A percentile compares a stretch with the other conserved stretches of the same genome.
These are phyloP conservation scores for Dothidotthia symphoricarpi DNA, from an alignment of 2,329 filamentous ascomycete genomes.

Conservation along the genomic window DNA sequence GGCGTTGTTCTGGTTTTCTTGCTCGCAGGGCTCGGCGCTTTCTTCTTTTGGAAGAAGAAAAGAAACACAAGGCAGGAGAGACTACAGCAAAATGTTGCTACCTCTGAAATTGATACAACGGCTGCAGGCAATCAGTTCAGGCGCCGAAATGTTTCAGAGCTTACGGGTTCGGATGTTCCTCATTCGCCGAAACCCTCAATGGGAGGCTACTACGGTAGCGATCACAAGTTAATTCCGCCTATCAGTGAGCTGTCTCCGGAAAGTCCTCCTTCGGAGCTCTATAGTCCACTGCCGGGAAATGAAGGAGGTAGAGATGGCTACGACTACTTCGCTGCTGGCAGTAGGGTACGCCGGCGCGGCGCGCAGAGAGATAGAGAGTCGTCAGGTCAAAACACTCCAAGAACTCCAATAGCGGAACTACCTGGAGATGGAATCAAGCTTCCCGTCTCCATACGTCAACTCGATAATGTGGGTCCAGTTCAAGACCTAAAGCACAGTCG, in stretches of 20 bases:
- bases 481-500: slow-evolving; percentile 20
- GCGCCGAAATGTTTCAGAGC: slow-evolving; percentile 33
- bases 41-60: slow-evolving; percentile 30
- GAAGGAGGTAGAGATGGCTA: slow-evolving; percentile 8
- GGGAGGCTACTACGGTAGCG: slow-evolving; percentile 25
- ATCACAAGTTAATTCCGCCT: slow-evolving; percentile 29
- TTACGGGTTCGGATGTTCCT: slow-evolving; percentile 32
- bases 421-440: slow-evolving; percentile 31
- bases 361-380: slow-evolving; percentile 26
- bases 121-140: slow-evolving; percentile 31
- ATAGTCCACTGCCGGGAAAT: slow-evolving; percentile 28
- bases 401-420: slow-evolving; percentile 30
- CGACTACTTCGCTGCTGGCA: slow-evolving; percentile 30
- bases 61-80: slow-evolving; percentile 10
- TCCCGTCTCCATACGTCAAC: slow-evolving; percentile 12
- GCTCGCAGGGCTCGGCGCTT: slow-evolving; percentile 21
- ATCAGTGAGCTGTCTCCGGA: slow-evolving; percentile 38
- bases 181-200: slow-evolving; percentile 26
- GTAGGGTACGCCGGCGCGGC: slow-evolving; percentile 17
- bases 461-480: slow-evolving; percentile 15
- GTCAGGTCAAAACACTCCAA: slow-evolving; percentile 27
- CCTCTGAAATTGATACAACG: slow-evolving; percentile 30
- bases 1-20: slow-evolving; percentile 31
- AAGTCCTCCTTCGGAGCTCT: slow-evolving; percentile 35
- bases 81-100: slow-evolving; percentile 1